A percentile compares a stretch with the other conserved stretches of the same genome.
Conservation (phyloP, 164 flowering plant species). For the Paratinospora sagittata region DNA sequence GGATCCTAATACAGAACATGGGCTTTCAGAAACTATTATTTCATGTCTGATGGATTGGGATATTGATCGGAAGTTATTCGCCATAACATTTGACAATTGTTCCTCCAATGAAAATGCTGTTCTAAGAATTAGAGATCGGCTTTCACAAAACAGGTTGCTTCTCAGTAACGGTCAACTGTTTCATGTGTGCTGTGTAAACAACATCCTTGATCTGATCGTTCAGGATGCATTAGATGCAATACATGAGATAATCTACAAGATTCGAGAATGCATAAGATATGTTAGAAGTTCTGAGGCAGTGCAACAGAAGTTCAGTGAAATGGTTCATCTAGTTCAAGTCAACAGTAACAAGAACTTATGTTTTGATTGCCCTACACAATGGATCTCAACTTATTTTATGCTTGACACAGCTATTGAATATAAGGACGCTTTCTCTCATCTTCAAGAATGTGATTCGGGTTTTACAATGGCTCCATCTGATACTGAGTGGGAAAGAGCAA, state of each 20-base stretch:
- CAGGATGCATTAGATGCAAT: conserved; percentile 44
- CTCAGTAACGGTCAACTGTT: conserved; percentile 42
- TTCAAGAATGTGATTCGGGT: conserved; percentile 43
- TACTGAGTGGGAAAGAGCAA: conserved; percentile 56
- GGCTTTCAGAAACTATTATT: conserved; percentile 50
- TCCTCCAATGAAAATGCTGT: conserved; percentile 39
- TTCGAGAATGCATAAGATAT: conserved; percentile 46
- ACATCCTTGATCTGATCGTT: conserved; percentile 28
- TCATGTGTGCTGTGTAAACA: conserved; percentile 50
- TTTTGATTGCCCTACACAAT: conserved; percentile 40
- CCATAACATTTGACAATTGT: conserved; percentile 51
- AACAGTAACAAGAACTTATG: conserved; percentile 27
- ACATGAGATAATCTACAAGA: conserved; percentile 35
- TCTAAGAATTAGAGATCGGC: conserved; percentile 39
- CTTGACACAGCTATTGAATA: conserved; percentile 46
- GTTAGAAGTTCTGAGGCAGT: conserved; percentile 42
- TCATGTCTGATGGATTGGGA: conserved; percentile 64
- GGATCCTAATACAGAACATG: conserved; percentile 49
- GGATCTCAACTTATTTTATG: conserved; percentile 62
- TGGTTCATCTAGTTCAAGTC: conserved; percentile 39
- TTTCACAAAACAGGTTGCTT: conserved; percentile 44
- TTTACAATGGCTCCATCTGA: conserved; percentile 34
- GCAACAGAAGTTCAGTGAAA: conserved; percentile 43
- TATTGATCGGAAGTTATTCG: conserved; percentile 53
- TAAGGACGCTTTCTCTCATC: conserved; percentile 37